Conservation (phyloP, 2,329 filamentous ascomycete species). For the Monilinia aucupariae region DNA sequence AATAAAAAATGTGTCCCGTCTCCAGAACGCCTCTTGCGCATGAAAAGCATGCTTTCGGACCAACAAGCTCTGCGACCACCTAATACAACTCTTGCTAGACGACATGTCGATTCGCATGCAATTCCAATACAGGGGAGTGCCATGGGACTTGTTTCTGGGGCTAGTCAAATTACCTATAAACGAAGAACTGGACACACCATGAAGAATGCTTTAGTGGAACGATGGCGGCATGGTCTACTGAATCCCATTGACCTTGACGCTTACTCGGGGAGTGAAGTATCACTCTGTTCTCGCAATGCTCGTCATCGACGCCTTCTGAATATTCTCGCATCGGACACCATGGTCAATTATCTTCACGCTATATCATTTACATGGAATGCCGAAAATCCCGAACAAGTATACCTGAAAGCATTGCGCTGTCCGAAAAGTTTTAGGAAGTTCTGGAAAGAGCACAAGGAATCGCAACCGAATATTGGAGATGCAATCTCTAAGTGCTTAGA, state of each 20-base stretch:
- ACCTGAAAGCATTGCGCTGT: conserved; percentile 11
- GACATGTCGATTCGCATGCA: conserved; percentile 19
- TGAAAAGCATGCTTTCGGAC: conserved; percentile 14
- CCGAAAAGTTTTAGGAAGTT: conserved; percentile 19
- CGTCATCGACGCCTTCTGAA: conserved; percentile 12
- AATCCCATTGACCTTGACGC: conserved; percentile 20
- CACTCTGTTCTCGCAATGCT: conserved; percentile 22
- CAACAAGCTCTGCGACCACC: conserved; percentile 18
- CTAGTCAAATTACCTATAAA: conserved; percentile 19
- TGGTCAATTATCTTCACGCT: conserved; percentile 17
- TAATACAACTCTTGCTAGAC: conserved; percentile 14
- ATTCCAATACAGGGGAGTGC: conserved; percentile 18
- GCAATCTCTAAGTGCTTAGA: conserved; percentile 20
- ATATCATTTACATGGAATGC: background rate
- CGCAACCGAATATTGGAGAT: conserved; percentile 16
- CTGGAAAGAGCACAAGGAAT: conserved; percentile 13
- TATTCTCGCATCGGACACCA: conserved; percentile 19
- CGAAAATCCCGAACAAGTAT: background rate
- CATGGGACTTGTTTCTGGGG: conserved; percentile 16
- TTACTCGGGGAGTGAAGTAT: conserved; percentile 20
- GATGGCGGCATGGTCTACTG: conserved; percentile 17
- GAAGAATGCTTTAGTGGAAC: conserved; percentile 20
- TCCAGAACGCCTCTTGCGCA: conserved; percentile 4
- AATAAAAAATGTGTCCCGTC: background rate
- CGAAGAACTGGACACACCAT: conserved; percentile 18